A percentile compares a stretch with the other conserved stretches of the same genome.
These are phyloP conservation scores for Lodderomyces orthopsilosis DNA, from an alignment of 1,139 yeast genomes.

Conservation along the genomic window DNA sequence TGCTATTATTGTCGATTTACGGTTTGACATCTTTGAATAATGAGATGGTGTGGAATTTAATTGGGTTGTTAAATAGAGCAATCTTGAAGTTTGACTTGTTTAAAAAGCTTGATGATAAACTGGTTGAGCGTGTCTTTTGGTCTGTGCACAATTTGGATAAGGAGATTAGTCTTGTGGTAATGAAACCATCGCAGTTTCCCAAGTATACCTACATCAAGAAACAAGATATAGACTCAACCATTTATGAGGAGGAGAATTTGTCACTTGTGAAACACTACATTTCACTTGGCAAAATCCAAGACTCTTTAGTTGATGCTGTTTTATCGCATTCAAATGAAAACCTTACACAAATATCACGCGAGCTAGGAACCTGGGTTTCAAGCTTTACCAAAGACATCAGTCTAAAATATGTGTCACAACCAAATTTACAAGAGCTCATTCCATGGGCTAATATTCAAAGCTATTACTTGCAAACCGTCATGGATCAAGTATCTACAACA, in stretches of 20 bases:
- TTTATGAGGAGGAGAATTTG: constrained; percentile 19
- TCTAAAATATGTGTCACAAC: constrained; percentile 21
- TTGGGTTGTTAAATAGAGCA: constrained; percentile 34
- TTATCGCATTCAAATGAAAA: constrained; percentile 9
- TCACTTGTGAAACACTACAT: constrained; percentile 23
- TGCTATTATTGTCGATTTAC: constrained; percentile 33
- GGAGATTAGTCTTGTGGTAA: constrained; percentile 32
- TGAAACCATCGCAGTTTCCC: constrained; percentile 38
- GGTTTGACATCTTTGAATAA: constrained; percentile 28
- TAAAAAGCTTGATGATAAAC: constrained; percentile 11
- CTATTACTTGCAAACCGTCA: constrained; percentile 38
- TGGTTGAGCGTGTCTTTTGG: constrained; percentile 35
- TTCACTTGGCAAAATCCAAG: constrained; percentile 20
- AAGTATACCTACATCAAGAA: constrained; percentile 18
- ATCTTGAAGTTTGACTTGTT: constrained; percentile 25
- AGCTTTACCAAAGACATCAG: constrained; percentile 29
- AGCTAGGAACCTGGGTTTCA: constrained; percentile 39
- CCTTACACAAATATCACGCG: constrained; percentile 18
- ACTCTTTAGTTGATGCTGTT: constrained; percentile 19
- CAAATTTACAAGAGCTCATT: constrained; percentile 31
- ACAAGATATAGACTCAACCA: constrained; percentile 12
- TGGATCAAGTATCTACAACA: constrained; percentile 39
- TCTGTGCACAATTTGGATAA: constrained; percentile 39
- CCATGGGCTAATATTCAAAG: constrained; percentile 37
- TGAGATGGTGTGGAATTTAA: constrained; percentile 32